These are phyloP conservation scores for Tubosaeta brunneosetosa DNA, from an alignment of 768 basidiomycete genomes.

Conservation along the genomic window DNA sequence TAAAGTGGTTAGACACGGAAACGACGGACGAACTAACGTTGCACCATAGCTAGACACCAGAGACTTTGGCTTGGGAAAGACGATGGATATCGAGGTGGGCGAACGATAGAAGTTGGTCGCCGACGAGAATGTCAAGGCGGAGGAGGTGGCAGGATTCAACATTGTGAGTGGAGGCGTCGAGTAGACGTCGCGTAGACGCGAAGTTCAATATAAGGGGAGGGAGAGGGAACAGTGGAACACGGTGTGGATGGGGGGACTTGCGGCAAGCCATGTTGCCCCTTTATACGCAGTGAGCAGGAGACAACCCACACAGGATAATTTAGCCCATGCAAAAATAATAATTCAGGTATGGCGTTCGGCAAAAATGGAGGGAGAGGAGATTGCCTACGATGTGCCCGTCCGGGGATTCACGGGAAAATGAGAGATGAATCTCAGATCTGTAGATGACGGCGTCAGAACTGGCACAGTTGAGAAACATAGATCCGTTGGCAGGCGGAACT, in stretches of 20 bases:
- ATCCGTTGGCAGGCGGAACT: conserved; percentile 24
- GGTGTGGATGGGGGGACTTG: conserved; percentile 13
- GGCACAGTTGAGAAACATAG: conserved; percentile 29
- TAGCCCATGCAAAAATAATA: conserved; percentile 21
- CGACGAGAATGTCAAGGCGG: conserved; percentile 28
- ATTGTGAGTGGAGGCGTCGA: conserved; percentile 12
- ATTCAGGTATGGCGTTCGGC: conserved; percentile 23
- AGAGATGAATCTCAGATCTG: conserved; percentile 29
- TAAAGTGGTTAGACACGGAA: conserved; percentile 2
- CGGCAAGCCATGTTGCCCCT: conserved; percentile 18
- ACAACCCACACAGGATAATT: conserved; percentile 24
- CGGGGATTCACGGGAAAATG: conserved; percentile 34
- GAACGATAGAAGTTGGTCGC: conserved; percentile 32
- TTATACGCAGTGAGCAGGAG: conserved; percentile 25
- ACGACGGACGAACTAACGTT: background rate
- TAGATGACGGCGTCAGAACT: conserved; percentile 24
- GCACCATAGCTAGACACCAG: conserved; percentile 28
- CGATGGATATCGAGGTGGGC: conserved; percentile 28
- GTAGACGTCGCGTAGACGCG: background rate
- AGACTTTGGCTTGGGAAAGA: conserved; percentile 26
- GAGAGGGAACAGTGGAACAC: background rate
- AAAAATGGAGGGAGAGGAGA: conserved; percentile 31
- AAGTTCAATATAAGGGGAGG: background rate
- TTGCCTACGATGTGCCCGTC: conserved; percentile 29
- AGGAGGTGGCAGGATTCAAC: conserved; percentile 30